These are phyloP conservation scores for Lepidium sativum DNA, from an alignment of 345 rosid genomes.

Conservation along the genomic window DNA sequence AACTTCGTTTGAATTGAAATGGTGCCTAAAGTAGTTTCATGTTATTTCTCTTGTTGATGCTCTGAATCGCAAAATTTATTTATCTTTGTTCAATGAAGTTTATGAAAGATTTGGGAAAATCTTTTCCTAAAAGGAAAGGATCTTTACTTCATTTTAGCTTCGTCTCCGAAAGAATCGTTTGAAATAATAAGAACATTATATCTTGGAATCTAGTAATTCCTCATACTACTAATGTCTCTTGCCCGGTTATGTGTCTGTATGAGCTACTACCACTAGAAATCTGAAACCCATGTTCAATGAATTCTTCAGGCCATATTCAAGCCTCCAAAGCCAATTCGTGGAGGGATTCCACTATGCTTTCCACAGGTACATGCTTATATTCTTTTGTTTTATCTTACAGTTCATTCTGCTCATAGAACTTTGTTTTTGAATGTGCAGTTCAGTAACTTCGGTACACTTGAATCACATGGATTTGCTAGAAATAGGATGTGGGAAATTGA, in stretches of 20 bases:
- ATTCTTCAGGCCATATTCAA: constrained; percentile 57
- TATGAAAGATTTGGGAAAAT: background rate
- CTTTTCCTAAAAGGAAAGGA: background rate
- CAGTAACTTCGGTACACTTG: constrained; percentile 56
- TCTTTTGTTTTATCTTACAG: background rate
- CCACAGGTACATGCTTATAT: constrained; percentile 58
- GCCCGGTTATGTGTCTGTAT: background rate
- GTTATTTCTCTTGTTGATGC: background rate
- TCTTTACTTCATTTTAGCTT: constrained; percentile 1
- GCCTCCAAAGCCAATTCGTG: constrained; percentile 85
- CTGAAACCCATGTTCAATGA: constrained; percentile 5
- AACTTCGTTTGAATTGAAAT: background rate
- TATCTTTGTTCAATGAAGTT: background rate
- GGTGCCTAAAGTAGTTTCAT: background rate
- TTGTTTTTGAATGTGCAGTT: constrained; percentile 43
- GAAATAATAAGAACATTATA: background rate
- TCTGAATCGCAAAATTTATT: background rate
- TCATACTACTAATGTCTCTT: background rate
- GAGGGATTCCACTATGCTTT: constrained; percentile 95
- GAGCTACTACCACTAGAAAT: background rate
- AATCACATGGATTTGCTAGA: constrained; percentile 89
- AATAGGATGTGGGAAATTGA: constrained; percentile 83
- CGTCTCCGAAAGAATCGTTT: background rate
- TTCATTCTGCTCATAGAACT: constrained; percentile 5
- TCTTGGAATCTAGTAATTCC: background rate